Conservation (phyloP, 78 protist genomes). For the Speleostelium caveatum region DNA sequence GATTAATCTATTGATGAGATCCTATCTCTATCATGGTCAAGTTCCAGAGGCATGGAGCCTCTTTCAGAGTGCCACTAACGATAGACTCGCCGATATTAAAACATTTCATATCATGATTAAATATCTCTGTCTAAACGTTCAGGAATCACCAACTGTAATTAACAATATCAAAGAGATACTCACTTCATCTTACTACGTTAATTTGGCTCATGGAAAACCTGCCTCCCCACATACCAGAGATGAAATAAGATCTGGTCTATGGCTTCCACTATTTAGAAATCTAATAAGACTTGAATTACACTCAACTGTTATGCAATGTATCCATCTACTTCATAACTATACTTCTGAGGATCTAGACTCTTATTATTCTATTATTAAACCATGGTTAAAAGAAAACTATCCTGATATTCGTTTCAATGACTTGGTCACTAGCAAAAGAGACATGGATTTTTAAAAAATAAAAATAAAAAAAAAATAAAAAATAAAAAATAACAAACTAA, state of each 20-base stretch:
- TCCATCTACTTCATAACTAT: background rate
- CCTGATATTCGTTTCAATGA: no score
- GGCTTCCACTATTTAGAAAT: background rate
- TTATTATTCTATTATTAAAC: background rate
- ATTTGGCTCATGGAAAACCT: background rate
- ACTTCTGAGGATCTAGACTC: background rate
- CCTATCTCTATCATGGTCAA: background rate
- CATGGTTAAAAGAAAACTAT: background rate
- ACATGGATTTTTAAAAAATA: no score
- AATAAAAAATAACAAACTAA: no score
- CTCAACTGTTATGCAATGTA: background rate
- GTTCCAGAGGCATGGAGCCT: background rate
- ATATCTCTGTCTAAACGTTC: background rate
- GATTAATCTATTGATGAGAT: background rate
- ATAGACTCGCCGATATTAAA: background rate
- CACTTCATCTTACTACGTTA: background rate
- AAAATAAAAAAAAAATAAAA: no score
- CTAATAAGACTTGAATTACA: background rate
- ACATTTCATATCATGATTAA: background rate
- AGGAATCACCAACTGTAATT: background rate
- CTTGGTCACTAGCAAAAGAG: no score
- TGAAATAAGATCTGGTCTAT: background rate
- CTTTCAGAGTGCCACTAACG: background rate
- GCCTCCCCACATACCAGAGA: background rate
- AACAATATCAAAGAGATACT: conserved; percentile 6